Conservation (phyloP, 1,139 yeast genomes). For the Debaryomyces sp. region DNA sequence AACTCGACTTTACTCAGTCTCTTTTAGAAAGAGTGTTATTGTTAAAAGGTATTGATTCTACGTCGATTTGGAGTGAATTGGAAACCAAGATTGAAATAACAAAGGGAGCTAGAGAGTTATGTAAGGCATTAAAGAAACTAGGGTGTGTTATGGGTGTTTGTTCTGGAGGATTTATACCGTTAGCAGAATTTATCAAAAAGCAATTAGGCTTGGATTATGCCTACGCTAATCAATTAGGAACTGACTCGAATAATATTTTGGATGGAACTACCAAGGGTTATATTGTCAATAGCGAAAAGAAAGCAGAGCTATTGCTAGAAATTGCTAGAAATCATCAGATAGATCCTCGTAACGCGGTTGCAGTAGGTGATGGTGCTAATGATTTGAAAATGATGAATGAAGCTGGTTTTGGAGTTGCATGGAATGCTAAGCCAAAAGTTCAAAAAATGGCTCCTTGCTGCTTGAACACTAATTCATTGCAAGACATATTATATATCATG, state of each 20-base stretch:
- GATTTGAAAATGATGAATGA: conserved; percentile 90
- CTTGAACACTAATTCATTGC: conserved; percentile 69
- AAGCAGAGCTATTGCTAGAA: conserved; percentile 70
- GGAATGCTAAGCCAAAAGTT: conserved; percentile 96
- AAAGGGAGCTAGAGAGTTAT: conserved; percentile 77
- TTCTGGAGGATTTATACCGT: conserved; percentile 92
- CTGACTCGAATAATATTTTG: conserved; percentile 51
- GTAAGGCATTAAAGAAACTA: conserved; percentile 57
- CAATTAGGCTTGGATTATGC: conserved; percentile 81
- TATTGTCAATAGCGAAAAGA: conserved; percentile 82
- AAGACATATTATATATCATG: conserved; percentile 76
- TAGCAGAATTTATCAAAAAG: conserved; percentile 75
- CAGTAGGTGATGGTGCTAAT: conserved; percentile 98
- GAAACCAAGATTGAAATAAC: conserved; percentile 72
- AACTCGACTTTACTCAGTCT: conserved; percentile 86
- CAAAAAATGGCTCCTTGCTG: conserved; percentile 81
- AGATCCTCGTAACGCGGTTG: conserved; percentile 62
- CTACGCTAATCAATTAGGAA: conserved; percentile 74
- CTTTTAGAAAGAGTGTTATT: conserved; percentile 73
- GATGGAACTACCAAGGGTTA: conserved; percentile 67
- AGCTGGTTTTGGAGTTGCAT: conserved; percentile 95
- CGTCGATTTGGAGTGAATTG: conserved; percentile 76
- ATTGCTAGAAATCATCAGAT: conserved; percentile 68
- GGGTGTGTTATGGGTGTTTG: conserved; percentile 83
- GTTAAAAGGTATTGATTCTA: conserved; percentile 76